These are phyloP conservation scores for Microbotryum scabiosae DNA, from an alignment of 1,284 basidiomycete species.

Conservation along the genomic window DNA sequence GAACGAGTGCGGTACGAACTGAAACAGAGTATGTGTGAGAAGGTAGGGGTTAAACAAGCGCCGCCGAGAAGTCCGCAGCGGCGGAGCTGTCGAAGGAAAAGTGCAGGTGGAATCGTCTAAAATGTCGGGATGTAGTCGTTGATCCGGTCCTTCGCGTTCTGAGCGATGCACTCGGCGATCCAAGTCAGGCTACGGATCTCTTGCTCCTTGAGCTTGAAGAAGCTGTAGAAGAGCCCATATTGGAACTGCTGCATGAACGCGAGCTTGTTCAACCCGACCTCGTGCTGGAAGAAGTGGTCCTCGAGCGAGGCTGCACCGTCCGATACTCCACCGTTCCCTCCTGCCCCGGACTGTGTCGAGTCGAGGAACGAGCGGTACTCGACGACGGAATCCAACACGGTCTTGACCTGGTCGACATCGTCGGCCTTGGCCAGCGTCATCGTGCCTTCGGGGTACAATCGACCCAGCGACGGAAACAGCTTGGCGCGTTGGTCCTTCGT, in stretches of 20 bases:
- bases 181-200: conserved; percentile 86
- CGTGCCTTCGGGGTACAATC: conserved; percentile 92
- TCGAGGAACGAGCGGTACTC: conserved; percentile 86
- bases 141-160: conserved; percentile 86
- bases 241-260: conserved; percentile 76
- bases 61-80: no score
- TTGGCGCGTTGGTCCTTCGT: conserved; percentile 92
- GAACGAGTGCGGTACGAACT: no score
- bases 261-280: conserved; percentile 87
- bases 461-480: conserved; percentile 88
- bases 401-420: conserved; percentile 86
- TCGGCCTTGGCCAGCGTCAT: conserved; percentile 88
- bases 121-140: conserved; percentile 1
- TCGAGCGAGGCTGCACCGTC: conserved; percentile 53
- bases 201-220: conserved; percentile 97
- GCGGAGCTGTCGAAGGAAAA: no score
- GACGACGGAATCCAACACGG: conserved; percentile 73
- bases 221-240: conserved; percentile 52
- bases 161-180: conserved; percentile 63
- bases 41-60: no score
- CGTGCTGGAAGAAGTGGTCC: conserved; percentile 87
- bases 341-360: conserved; percentile 37
- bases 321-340: conserved; percentile 15
- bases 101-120: no score
- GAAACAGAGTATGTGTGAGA: no score